Evolutionary conservation across 2,329 filamentous ascomycete species (phyloP).

Genomic region (Colletotrichum australisinense): DNA sequence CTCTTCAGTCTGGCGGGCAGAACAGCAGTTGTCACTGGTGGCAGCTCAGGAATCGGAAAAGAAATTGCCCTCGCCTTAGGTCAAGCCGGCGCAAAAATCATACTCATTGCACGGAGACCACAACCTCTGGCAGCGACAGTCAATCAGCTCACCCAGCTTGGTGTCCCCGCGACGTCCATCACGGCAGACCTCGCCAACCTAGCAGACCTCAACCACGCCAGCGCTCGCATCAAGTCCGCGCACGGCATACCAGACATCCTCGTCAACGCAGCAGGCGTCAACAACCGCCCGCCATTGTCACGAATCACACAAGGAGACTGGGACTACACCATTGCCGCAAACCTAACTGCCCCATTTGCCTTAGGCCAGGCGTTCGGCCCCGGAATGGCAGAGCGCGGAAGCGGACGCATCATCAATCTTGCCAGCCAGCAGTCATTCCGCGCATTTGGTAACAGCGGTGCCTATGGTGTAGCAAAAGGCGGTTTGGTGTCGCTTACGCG

Average conservation of each 20-base stretch:
- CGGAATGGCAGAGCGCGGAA: conserved; percentile 44
- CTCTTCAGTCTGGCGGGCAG: conserved; percentile 45
- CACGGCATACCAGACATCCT: conserved; percentile 46
- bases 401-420: conserved; percentile 48
- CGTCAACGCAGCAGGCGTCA: conserved; percentile 46
- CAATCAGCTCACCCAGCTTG: conserved; percentile 39
- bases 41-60: conserved; percentile 48
- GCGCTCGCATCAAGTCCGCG: conserved; percentile 23
- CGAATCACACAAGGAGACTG: conserved; percentile 42
- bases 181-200: conserved; percentile 37
- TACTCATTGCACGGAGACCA: conserved; percentile 44
- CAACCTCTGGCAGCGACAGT: conserved; percentile 40
- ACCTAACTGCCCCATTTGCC: conserved; percentile 47
- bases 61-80: conserved; percentile 45
- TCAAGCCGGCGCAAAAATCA: conserved; percentile 43
- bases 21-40: conserved; percentile 46
- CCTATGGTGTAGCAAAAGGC: conserved; percentile 47
- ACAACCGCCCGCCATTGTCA: conserved; percentile 45
- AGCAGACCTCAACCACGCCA: conserved; percentile 38
- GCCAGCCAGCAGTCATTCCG: conserved; percentile 46
- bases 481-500: conserved; percentile 45
- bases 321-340: conserved; percentile 46
- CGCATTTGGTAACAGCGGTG: conserved; percentile 47
- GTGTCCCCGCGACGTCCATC: conserved; percentile 40
- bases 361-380: conserved; percentile 47